Conservation (phyloP, 768 basidiomycete genomes). For the Brasilioporus rufonigricans region DNA sequence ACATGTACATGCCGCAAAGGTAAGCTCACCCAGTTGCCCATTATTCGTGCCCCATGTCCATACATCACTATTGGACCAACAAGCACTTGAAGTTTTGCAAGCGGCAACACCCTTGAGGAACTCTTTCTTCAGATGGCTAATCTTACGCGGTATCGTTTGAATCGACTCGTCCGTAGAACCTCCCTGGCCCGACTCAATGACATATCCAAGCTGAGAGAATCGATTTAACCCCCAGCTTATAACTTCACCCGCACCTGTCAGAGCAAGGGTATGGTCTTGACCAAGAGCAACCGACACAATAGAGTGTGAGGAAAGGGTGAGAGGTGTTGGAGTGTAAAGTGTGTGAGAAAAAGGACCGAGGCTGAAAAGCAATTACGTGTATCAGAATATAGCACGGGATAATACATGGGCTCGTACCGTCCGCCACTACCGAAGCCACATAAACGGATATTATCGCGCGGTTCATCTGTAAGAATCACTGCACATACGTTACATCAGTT, state of each 20-base stretch:
- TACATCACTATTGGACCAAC: conserved; percentile 73
- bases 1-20: background rate
- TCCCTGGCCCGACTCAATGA: conserved; percentile 53
- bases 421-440: conserved; percentile 92
- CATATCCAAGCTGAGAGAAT: conserved; percentile 86
- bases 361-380: conserved; percentile 34
- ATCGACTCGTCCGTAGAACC: conserved; percentile 66
- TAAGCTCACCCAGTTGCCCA: conserved; percentile 77
- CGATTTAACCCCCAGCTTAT: conserved; percentile 90
- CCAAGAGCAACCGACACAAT: conserved; percentile 76
- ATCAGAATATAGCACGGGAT: background rate
- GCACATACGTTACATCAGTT: background rate
- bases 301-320: conserved; percentile 53
- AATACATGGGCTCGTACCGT: conserved; percentile 47
- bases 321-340: conserved; percentile 66
- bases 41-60: conserved; percentile 94
- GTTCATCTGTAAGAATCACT: conserved; percentile 72
- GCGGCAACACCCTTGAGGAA: conserved; percentile 79
- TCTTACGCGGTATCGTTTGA: conserved; percentile 72
- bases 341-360: conserved; percentile 77
- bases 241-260: conserved; percentile 80
- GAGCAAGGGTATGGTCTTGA: conserved; percentile 90
- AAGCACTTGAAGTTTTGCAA: conserved; percentile 81
- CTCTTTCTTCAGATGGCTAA: conserved; percentile 80
- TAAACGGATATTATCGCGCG: conserved; percentile 67